Conservation (phyloP, 2,329 filamentous ascomycete species). For the Coniochaeta pulveracea region DNA sequence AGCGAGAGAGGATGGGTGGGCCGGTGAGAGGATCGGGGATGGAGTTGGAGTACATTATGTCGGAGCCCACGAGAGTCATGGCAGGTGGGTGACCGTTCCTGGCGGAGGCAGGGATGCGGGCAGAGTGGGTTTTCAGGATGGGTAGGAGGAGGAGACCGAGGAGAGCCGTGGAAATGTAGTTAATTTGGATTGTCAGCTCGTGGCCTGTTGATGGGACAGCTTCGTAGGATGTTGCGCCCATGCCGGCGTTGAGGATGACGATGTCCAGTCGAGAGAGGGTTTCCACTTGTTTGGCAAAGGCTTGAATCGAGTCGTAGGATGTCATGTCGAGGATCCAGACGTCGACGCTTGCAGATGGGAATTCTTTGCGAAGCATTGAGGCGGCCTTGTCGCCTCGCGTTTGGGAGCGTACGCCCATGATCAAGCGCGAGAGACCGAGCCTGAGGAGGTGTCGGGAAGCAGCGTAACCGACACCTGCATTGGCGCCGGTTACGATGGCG, state of each 20-base stretch:
- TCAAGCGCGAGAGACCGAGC: constrained; percentile 25
- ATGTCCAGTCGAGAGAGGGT: constrained; percentile 27
- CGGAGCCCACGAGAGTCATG: constrained; percentile 19
- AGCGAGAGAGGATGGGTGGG: constrained; percentile 15
- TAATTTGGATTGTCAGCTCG: constrained; percentile 20
- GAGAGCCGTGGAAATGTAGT: constrained; percentile 18
- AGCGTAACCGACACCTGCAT: background rate
- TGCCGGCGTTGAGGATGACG: constrained; percentile 33
- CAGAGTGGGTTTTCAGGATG: constrained; percentile 9
- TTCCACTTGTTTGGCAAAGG: constrained; percentile 25
- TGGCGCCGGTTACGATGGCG: constrained; percentile 8
- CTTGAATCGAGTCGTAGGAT: constrained; percentile 30
- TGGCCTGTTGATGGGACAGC: no score
- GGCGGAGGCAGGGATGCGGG: background rate
- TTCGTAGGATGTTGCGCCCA: background rate
- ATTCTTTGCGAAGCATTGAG: constrained; percentile 14
- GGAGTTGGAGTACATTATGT: constrained; percentile 14
- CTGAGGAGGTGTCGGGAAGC: constrained; percentile 1
- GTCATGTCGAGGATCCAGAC: constrained; percentile 39
- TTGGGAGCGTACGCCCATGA: constrained; percentile 32
- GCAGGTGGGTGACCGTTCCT: constrained; percentile 11
- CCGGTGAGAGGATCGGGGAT: constrained; percentile 11
- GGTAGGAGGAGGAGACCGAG: constrained; percentile 18
- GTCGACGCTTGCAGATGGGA: constrained; percentile 24
- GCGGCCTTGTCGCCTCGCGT: constrained; percentile 30